phyloP scores from a whole-genome alignment of 192 early-diverging fungal species.

The Backusella liffmaniae region DNA sequence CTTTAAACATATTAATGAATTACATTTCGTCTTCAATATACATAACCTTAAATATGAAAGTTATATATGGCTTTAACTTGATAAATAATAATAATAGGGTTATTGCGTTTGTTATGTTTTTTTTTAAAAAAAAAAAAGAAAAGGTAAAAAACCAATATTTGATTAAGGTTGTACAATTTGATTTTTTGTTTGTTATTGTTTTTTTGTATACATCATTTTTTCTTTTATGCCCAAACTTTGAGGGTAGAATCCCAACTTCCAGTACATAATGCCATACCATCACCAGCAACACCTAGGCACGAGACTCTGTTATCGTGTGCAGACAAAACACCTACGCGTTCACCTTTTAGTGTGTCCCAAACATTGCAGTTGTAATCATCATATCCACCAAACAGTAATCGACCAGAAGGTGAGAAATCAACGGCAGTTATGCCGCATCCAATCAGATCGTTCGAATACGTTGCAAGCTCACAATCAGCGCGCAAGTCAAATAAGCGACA shows the following conservation, averaged over 20 bases:
- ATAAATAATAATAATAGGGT: background rate
- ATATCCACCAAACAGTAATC: constrained; percentile 96
- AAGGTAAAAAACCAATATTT: background rate
- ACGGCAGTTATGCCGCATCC: constrained; percentile 98
- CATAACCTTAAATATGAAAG: background rate
- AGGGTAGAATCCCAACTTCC: constrained; percentile 98
- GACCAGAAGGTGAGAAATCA: constrained; percentile 94
- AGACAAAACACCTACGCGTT: constrained; percentile 89
- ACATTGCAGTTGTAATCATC: constrained; percentile 99
- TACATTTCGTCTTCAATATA: background rate
- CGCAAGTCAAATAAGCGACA: constrained; percentile 97
- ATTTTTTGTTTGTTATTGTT: background rate
- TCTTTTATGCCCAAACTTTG: constrained; percentile 67
- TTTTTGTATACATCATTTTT: background rate
- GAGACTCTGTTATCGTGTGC: constrained; percentile 97
- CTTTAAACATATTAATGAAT: background rate
- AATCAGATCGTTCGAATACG: constrained; percentile 98
- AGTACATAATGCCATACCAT: constrained; percentile 98
- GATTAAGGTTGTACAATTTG: background rate
- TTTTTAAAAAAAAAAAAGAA: background rate
- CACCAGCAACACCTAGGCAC: constrained; percentile 93
- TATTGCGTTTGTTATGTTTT: background rate
- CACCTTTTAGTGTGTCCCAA: constrained; percentile 98
- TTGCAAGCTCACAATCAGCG: constrained; percentile 95
- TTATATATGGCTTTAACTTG: background rate